phyloP scores from a whole-genome alignment of 192 early-diverging fungal species.

The Linnemannia hyalina region DNA sequence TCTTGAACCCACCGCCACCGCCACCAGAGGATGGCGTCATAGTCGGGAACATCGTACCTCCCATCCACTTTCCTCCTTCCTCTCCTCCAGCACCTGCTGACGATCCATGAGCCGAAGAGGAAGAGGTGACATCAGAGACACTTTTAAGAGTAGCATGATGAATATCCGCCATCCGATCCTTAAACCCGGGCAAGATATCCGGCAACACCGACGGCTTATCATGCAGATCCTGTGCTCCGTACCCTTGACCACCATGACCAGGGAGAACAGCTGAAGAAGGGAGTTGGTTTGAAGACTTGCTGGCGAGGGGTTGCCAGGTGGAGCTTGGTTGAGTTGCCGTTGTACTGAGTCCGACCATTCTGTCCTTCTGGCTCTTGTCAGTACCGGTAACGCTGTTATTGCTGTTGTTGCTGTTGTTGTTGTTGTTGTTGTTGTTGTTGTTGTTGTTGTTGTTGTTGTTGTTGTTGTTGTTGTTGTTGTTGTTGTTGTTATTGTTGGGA shows the following conservation, averaged over 20 bases:
- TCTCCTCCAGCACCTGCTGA: neutral
- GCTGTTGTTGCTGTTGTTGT: neutral
- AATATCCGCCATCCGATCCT: conserved; percentile 41
- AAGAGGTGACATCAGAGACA: neutral
- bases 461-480: neutral
- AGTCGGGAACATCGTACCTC: conserved; percentile 38
- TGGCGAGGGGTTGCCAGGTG: conserved; percentile 36
- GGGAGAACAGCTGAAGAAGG: conserved; percentile 5
- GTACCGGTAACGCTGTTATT: neutral
- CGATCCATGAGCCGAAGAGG: neutral
- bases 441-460: neutral
- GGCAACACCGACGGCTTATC: conserved; percentile 46
- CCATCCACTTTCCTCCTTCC: conserved; percentile 13
- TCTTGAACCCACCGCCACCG: neutral
- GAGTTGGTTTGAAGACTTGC: conserved; percentile 40
- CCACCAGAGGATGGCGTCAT: neutral
- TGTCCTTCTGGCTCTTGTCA: neutral
- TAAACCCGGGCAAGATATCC: conserved; percentile 49
- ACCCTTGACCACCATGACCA: neutral
- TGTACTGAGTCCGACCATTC: conserved; percentile 9
- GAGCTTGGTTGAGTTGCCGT: conserved; percentile 9
- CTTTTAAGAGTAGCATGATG: conserved; percentile 36
- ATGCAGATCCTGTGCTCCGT: conserved; percentile 26
- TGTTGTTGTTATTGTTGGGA: neutral
- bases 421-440: neutral